These are phyloP conservation scores for Ustilago lituana DNA, from an alignment of 1,284 basidiomycete genomes.

Conservation along the genomic window DNA sequence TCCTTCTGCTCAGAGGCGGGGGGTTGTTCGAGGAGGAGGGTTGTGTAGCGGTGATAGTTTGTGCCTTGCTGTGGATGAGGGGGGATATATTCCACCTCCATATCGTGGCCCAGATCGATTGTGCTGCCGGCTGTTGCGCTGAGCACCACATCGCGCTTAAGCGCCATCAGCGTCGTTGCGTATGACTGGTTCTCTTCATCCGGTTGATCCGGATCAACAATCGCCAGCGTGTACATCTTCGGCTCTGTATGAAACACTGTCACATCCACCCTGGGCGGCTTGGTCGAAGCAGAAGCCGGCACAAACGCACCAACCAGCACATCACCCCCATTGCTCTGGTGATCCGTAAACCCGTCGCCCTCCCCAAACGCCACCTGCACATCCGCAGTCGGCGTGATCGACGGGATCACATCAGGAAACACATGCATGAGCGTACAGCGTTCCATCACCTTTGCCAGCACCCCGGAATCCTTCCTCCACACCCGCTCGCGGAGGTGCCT, in stretches of 20 bases:
- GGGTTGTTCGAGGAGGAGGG: conserved; percentile 79
- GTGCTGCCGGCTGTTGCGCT: conserved; percentile 7
- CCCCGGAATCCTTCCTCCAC: conserved; percentile 73
- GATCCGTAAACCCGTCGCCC: conserved; percentile 64
- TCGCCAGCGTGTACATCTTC: conserved; percentile 84
- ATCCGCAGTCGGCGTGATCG: conserved; percentile 78
- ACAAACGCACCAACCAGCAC: conserved; percentile 76
- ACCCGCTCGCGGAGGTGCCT: conserved; percentile 82
- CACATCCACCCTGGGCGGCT: conserved; percentile 75
- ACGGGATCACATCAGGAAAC: conserved; percentile 83
- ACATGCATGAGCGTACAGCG: conserved; percentile 88
- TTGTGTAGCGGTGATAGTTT: conserved; percentile 83
- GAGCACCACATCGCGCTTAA: conserved; percentile 74
- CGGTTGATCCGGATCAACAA: conserved; percentile 91
- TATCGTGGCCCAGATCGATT: conserved; percentile 72
- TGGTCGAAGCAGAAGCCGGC: conserved; percentile 71
- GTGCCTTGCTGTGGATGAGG: conserved; percentile 87
- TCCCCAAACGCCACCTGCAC: conserved; percentile 74
- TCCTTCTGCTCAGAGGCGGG: too few relatives aligned
- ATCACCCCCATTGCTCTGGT: conserved; percentile 68
- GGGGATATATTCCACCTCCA: conserved; percentile 77
- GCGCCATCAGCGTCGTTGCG: conserved; percentile 83
- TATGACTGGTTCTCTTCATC: conserved; percentile 75
- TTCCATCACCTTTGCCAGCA: conserved; percentile 77
- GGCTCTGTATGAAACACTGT: conserved; percentile 82